Evolutionary conservation across 73 alveolate species (phyloP).

Genomic region (Tetrahymena malaccensis): DNA sequence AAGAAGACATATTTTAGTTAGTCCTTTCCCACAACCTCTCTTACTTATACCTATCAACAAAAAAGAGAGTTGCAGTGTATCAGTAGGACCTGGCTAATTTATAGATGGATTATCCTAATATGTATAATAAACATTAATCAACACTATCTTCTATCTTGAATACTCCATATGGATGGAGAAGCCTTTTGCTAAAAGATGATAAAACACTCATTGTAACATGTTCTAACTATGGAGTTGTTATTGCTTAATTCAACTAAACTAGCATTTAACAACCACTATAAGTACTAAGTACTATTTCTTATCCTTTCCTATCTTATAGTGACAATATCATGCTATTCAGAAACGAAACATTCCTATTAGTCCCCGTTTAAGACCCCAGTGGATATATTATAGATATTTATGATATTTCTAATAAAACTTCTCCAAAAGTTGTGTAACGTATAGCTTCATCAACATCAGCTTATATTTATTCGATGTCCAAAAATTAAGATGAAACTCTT

Average conservation of each 20-base stretch:
- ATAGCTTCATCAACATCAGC: neutral
- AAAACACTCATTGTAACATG: neutral
- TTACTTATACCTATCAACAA: neutral
- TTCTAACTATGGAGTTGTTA: neutral
- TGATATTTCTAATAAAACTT: neutral
- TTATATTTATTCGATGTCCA: neutral
- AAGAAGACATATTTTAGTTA: neutral
- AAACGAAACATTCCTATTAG: neutral
- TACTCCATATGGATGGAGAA: neutral
- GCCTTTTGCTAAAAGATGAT: neutral
- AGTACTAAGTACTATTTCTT: neutral
- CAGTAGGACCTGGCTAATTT: neutral
- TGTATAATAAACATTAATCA: neutral
- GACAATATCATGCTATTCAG: neutral
- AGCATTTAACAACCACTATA: neutral
- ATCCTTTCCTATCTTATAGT: neutral
- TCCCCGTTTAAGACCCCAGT: neutral
- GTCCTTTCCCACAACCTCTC: neutral
- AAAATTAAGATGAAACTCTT: neutral
- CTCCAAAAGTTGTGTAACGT: neutral
- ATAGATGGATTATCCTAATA: neutral
- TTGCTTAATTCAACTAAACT: neutral
- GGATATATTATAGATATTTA: neutral
- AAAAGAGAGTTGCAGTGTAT: neutral
- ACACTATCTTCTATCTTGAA: neutral